Evolutionary conservation across 2,329 filamentous ascomycete genomes (phyloP).

Genomic region (Mycosphaerella sp.): DNA sequence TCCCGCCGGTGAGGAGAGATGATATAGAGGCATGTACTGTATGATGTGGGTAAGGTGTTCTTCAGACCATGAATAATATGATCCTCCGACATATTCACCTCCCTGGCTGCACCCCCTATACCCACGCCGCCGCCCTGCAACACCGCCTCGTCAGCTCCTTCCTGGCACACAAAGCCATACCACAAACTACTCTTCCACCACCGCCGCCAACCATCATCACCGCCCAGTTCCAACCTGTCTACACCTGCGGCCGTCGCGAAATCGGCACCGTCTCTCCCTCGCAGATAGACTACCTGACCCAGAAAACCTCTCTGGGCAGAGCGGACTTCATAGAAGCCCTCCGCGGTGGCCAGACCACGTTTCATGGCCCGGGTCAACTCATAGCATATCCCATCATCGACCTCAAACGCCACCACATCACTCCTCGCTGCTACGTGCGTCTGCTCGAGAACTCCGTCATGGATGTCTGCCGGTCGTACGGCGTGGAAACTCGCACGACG

Average conservation of each 20-base stretch:
- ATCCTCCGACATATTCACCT: slow-evolving; percentile 58
- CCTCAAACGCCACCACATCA: slow-evolving; percentile 61
- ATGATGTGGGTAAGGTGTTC: no score
- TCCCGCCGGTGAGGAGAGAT: no score
- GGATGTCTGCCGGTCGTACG: slow-evolving; percentile 54
- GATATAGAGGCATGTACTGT: no score
- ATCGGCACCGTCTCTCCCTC: slow-evolving; percentile 42
- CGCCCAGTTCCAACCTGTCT: slow-evolving; percentile 75
- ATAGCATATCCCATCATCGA: slow-evolving; percentile 92
- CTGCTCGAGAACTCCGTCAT: slow-evolving; percentile 73
- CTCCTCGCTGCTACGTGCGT: slow-evolving; percentile 69
- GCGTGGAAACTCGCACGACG: slow-evolving; percentile 57
- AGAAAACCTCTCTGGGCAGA: slow-evolving; percentile 31
- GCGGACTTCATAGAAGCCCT: slow-evolving; percentile 64
- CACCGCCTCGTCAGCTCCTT: slow-evolving; percentile 51
- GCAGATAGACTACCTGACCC: slow-evolving; percentile 41
- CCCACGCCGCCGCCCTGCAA: slow-evolving; percentile 52
- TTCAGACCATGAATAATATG: no score
- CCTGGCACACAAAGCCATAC: slow-evolving; percentile 47
- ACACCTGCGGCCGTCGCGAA: slow-evolving; percentile 85
- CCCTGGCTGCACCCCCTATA: slow-evolving; percentile 49
- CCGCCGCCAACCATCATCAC: slow-evolving; percentile 63
- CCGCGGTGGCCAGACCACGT: slow-evolving; percentile 88
- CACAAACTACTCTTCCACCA: slow-evolving; percentile 40
- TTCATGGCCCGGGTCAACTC: slow-evolving; percentile 89